Conservation (phyloP, 164 flowering plant species). For the Macadamia integrifolia region DNA sequence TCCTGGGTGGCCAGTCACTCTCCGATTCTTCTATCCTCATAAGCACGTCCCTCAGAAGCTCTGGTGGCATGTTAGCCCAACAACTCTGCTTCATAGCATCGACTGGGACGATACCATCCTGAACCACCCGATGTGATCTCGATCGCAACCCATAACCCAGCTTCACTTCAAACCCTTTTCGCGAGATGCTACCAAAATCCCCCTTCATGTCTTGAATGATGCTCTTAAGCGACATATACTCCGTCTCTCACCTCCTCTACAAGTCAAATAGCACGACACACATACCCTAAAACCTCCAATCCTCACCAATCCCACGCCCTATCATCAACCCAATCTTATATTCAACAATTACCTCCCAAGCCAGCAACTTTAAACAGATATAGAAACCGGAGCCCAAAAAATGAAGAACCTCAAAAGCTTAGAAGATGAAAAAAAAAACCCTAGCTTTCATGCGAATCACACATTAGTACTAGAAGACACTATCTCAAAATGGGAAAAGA, state of each 20-base stretch:
- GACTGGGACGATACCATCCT: slow-evolving; percentile 28
- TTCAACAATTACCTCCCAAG: neutral
- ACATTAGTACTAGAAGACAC: neutral
- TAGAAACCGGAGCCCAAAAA: neutral
- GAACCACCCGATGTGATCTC: slow-evolving; percentile 63
- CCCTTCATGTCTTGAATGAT: slow-evolving; percentile 68
- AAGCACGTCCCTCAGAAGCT: slow-evolving; percentile 74
- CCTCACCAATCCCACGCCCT: neutral
- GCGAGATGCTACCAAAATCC: slow-evolving; percentile 65
- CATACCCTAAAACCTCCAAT: neutral
- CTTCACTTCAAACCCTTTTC: slow-evolving; percentile 64
- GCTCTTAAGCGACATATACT: slow-evolving; percentile 45
- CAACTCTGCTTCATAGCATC: slow-evolving; percentile 47
- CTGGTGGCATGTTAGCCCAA: slow-evolving; percentile 88
- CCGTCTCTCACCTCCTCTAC: slow-evolving; percentile 1
- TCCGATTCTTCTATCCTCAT: slow-evolving; percentile 67
- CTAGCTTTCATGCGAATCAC: neutral
- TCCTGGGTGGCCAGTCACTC: slow-evolving; percentile 65
- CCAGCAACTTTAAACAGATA: neutral
- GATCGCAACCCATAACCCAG: slow-evolving; percentile 61
- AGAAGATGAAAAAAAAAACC: too few relatives aligned
- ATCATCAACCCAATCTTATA: neutral
- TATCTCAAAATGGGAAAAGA: neutral
- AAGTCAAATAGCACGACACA: neutral
- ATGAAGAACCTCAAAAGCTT: neutral